phyloP scores from a whole-genome alignment of 139 green algal genomes.

The Microglena sp. region DNA sequence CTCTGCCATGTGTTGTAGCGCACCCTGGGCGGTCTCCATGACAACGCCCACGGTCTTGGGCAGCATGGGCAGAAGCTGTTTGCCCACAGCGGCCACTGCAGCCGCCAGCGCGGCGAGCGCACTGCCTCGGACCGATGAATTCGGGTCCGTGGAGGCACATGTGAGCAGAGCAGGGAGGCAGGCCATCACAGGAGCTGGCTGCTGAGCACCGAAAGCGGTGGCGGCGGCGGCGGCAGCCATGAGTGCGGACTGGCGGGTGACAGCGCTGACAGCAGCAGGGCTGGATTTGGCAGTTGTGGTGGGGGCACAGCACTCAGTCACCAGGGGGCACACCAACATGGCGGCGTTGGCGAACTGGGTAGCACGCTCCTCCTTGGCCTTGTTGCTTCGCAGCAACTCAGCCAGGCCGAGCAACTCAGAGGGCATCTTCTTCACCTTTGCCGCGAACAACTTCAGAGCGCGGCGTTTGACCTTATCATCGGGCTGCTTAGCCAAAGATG shows the following conservation, averaged over 20 bases:
- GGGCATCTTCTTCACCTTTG: constrained; percentile 14
- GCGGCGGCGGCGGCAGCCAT: constrained; percentile 4
- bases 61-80: constrained; percentile 44
- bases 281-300: too few species aligned
- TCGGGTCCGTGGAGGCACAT: constrained; percentile 3
- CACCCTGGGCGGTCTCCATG: constrained; percentile 9
- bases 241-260: not conserved
- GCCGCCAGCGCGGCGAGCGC: constrained; percentile 32
- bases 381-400: constrained; percentile 3
- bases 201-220: constrained; percentile 31
- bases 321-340: constrained; percentile 7
- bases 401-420: constrained; percentile 25
- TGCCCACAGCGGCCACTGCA: constrained; percentile 30
- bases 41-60: constrained; percentile 31
- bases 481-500: constrained; percentile 24
- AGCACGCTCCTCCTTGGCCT: constrained; percentile 10
- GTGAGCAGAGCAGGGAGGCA: constrained; percentile 41
- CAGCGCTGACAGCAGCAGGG: not conserved
- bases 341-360: constrained; percentile 21
- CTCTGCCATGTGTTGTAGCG: too few species aligned
- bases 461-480: constrained; percentile 35
- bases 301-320: not conserved
- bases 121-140: constrained; percentile 36
- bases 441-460: constrained; percentile 46
- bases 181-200: constrained; percentile 31